Percentiles rank a stretch among this genome's conserved stretches.
phyloP scores from a whole-genome alignment of 345 rosid species.

The Eucalyptus cloeziana region DNA sequence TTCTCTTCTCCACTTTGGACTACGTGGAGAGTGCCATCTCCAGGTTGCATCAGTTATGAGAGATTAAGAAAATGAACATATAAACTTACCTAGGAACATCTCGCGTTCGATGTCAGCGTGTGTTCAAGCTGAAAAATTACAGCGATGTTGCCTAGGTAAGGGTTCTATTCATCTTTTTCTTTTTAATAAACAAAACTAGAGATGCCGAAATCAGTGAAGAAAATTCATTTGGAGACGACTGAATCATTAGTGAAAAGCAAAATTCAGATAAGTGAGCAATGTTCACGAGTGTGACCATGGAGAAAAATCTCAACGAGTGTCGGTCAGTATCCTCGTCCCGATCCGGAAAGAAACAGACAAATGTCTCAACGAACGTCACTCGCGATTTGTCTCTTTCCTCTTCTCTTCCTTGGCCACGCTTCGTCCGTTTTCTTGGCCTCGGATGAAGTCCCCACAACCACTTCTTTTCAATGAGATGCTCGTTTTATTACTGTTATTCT shows the following conservation, averaged over 20 bases:
- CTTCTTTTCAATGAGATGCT: neutral
- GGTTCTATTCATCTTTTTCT: too few species aligned
- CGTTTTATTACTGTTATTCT: neutral
- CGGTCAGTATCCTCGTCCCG: neutral
- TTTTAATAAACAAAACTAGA: neutral
- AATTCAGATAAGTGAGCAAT: neutral
- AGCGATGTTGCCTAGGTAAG: neutral
- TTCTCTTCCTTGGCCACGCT: neutral
- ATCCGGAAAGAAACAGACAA: neutral
- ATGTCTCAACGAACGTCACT: neutral
- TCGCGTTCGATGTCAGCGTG: neutral
- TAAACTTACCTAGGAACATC: neutral
- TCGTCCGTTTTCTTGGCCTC: neutral
- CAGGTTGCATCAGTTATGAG: too few species aligned
- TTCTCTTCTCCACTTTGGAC: too few species aligned
- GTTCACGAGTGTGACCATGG: neutral
- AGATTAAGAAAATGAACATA: neutral
- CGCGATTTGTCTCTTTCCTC: neutral
- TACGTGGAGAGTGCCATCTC: too few species aligned
- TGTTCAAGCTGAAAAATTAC: neutral
- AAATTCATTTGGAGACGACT: neutral
- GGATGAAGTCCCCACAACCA: neutral
- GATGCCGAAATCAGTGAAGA: neutral
- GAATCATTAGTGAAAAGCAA: neutral
- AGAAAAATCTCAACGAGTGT: neutral